These are phyloP conservation scores for Didymella arachidicola DNA, from an alignment of 2,329 filamentous ascomycete genomes.

Conservation along the genomic window DNA sequence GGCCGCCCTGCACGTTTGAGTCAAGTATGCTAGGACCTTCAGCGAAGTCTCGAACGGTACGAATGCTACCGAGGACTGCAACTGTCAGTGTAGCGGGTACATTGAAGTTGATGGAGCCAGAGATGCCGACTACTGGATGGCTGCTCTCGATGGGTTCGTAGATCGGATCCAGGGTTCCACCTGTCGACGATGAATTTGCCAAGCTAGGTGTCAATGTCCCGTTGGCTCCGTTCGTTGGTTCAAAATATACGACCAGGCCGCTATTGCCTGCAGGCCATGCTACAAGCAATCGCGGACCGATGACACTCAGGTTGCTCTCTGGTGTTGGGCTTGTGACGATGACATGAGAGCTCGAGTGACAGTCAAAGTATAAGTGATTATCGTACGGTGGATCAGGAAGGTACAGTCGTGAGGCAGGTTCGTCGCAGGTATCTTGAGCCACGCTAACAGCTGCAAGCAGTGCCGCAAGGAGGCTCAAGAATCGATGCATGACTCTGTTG, in stretches of 20 bases:
- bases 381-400: constrained; percentile 67
- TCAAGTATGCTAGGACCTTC: constrained; percentile 62
- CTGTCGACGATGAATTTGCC: constrained; percentile 57
- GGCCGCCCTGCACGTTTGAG: constrained; percentile 63
- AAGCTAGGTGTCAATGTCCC: constrained; percentile 63
- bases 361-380: constrained; percentile 73
- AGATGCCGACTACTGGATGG: constrained; percentile 61
- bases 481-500: background rate
- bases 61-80: constrained; percentile 67
- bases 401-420: constrained; percentile 45
- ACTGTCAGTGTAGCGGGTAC: constrained; percentile 63
- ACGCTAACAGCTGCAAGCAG: constrained; percentile 9
- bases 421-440: constrained; percentile 20
- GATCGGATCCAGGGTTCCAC: constrained; percentile 58
- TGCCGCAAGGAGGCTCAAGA: background rate
- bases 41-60: constrained; percentile 69
- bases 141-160: constrained; percentile 44
- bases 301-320: constrained; percentile 62
- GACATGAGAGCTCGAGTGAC: constrained; percentile 65
- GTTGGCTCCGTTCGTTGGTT: constrained; percentile 61
- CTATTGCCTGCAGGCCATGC: constrained; percentile 74
- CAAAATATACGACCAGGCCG: constrained; percentile 65
- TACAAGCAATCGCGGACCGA: constrained; percentile 64
- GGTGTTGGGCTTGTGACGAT: constrained; percentile 66
- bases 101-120: constrained; percentile 64